Conservation (phyloP, 2,329 filamentous ascomycete species). For the Verticillium zaregamsianum region DNA sequence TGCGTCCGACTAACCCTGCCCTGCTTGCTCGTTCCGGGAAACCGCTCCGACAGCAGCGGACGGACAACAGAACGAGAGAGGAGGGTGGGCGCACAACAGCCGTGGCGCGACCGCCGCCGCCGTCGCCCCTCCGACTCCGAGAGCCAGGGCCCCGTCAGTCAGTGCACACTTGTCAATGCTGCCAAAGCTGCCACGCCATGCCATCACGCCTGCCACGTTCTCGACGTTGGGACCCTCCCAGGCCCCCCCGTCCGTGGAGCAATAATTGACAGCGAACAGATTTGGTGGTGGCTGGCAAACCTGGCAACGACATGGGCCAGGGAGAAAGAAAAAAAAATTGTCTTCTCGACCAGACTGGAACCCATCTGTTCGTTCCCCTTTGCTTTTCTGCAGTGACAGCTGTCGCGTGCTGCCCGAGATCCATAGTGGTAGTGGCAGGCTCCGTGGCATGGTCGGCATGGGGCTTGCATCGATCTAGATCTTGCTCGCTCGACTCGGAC, state of each 20-base stretch:
- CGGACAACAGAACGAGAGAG: neutral
- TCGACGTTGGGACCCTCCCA: neutral
- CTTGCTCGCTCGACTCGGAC: neutral
- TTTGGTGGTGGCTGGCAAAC: neutral
- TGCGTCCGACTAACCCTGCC: neutral
- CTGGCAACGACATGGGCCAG: neutral
- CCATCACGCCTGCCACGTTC: neutral
- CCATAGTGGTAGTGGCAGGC: too few relatives aligned
- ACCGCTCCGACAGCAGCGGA: neutral
- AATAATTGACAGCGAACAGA: neutral
- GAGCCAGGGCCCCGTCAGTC: neutral
- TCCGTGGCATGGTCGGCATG: too few relatives aligned
- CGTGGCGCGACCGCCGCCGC: neutral
- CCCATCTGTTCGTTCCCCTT: neutral
- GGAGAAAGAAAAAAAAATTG: neutral
- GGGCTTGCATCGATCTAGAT: neutral
- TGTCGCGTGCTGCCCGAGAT: neutral
- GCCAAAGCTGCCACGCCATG: neutral
- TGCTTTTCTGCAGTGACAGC: neutral
- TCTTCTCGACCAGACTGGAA: neutral
- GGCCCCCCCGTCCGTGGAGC: neutral
- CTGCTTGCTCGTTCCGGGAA: neutral
- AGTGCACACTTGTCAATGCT: neutral
- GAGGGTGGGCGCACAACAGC: neutral
- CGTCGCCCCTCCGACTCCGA: neutral